Evolutionary conservation across 257 asterid species (phyloP), one percentile per base, ranked within the genome.

Genomic region (Solanum boliviense): DNA sequence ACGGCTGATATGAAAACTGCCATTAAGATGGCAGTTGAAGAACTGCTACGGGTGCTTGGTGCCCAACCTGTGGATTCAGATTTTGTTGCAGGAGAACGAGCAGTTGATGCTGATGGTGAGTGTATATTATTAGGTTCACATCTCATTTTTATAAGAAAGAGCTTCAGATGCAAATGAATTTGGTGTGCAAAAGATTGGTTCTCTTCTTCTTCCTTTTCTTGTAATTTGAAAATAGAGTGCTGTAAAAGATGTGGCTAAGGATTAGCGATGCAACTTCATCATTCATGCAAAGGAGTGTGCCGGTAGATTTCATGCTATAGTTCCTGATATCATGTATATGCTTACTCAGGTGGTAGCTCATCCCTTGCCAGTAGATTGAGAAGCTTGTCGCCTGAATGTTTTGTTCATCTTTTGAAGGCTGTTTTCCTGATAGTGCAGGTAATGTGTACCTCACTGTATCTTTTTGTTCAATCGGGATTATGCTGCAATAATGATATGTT

Each of bases 381-480:
- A 91, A 96, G 95, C 89, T 91, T 97, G 87, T 93, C 98, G 86
- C 95, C 98, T 74, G 98, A 95, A 88, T 88, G 98, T 90, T 97
- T 97, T 91, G 93, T 96, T 90, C 95, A 94, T 90, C 99, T 97
- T 89, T 86, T 97, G 94, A 93, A 92, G 91, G 98, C 93, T 88
- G 92, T 97, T 89, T 97, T 97, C 91, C 92, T 91, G 91, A 93
- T 94, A 84, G 98, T 97, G 88, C 98, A 92, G 99, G 99, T 97
- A 97, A 95, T 90, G 96, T 92, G 90, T 88, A 89, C 91, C 89
- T 89, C 84, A 79, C 52, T 74, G 90, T 38, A 34, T 81, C 84
- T 79, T 60, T 88, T 89, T 36, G 31, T 74, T 74, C 18, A 35
- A 35, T 21, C 31, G 18, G 18, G 48, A 21, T 21, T 74, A 36